These are phyloP conservation scores for Fusarium camptoceras DNA, from an alignment of 2,329 filamentous ascomycete genomes.

Conservation along the genomic window DNA sequence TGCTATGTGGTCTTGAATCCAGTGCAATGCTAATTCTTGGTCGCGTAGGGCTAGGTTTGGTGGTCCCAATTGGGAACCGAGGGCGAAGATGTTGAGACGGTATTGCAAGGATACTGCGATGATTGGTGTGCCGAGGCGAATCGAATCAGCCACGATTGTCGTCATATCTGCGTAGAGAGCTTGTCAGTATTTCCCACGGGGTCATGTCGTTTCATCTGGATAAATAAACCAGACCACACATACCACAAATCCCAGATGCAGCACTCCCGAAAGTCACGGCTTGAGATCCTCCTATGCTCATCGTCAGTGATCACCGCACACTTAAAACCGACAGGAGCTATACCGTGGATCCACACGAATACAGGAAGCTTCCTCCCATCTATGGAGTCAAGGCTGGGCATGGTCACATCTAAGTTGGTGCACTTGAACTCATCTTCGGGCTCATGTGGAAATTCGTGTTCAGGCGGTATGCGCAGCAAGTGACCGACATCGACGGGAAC, in stretches of 20 bases:
- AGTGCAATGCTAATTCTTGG: slow-evolving; percentile 51
- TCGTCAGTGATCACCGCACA: too few relatives aligned
- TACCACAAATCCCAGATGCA: slow-evolving; percentile 57
- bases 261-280: slow-evolving; percentile 58
- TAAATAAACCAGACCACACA: neutral
- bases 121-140: slow-evolving; percentile 38
- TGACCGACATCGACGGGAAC: slow-evolving; percentile 55
- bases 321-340: fast-evolving
- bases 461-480: slow-evolving; percentile 56
- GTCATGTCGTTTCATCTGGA: neutral
- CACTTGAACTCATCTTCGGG: slow-evolving; percentile 58
- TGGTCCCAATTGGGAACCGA: slow-evolving; percentile 54
- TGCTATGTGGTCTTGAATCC: slow-evolving; percentile 42
- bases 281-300: too few relatives aligned
- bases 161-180: slow-evolving; percentile 17
- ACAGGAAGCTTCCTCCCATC: slow-evolving; percentile 50
- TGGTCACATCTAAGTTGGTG: slow-evolving; percentile 56
- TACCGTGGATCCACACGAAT: slow-evolving; percentile 60
- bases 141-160: slow-evolving; percentile 52
- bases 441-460: slow-evolving; percentile 37
- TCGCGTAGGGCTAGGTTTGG: slow-evolving; percentile 52
- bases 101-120: slow-evolving; percentile 41
- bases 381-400: slow-evolving; percentile 32
- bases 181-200: neutral
- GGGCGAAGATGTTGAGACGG: slow-evolving; percentile 52